Conservation (phyloP, 148 eudicot species). For the Silene uniflora region DNA sequence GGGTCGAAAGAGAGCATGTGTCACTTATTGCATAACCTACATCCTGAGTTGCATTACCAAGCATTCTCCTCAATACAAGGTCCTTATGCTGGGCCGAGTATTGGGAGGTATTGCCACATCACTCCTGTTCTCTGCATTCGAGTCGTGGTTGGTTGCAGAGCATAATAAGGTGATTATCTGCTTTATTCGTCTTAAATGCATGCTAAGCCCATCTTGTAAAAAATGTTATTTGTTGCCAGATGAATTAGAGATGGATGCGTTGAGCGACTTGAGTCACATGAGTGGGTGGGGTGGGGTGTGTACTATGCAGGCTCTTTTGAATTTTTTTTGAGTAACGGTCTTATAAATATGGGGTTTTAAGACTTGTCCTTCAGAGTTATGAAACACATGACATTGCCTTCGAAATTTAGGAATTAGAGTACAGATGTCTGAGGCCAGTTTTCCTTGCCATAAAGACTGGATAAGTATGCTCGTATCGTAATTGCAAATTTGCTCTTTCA, state of each 20-base stretch:
- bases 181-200: not conserved
- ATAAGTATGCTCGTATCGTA: not conserved
- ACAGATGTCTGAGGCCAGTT: not conserved
- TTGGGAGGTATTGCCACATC: slow-evolving; percentile 98
- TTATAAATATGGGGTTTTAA: not conserved
- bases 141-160: slow-evolving; percentile 98
- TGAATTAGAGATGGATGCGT: not conserved
- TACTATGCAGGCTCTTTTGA: not conserved
- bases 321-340: not conserved
- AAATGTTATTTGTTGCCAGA: not conserved
- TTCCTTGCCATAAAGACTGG: not conserved
- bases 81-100: slow-evolving; percentile 84
- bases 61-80: slow-evolving; percentile 89
- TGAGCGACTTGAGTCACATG: too few relatives aligned
- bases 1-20: slow-evolving; percentile 93
- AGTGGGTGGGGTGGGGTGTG: not conserved
- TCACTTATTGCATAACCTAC: slow-evolving; percentile 93
- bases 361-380: not conserved
- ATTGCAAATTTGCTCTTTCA: not conserved
- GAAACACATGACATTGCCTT: not conserved
- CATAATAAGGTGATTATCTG: slow-evolving; percentile 71
- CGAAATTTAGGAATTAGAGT: not conserved
- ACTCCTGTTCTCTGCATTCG: slow-evolving; percentile 86
- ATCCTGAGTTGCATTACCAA: slow-evolving; percentile 92
- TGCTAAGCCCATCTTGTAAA: not conserved